These are phyloP conservation scores for Exobasidium rhododendri DNA, from an alignment of 1,284 basidiomycete species.

Conservation along the genomic window DNA sequence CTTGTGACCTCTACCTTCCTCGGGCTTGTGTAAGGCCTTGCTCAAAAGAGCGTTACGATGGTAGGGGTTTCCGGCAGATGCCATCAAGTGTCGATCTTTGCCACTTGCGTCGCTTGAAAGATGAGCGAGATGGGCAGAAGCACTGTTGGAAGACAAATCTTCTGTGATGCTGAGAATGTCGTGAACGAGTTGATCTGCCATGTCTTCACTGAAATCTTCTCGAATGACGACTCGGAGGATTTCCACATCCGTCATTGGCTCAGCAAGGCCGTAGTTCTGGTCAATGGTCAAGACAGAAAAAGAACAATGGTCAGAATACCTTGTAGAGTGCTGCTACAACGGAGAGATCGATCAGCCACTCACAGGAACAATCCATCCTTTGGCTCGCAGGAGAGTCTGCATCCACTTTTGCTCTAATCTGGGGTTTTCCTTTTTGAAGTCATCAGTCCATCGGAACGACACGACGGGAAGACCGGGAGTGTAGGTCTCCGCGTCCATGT, in stretches of 20 bases:
- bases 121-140: conserved; percentile 10
- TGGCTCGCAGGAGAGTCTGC: conserved; percentile 71
- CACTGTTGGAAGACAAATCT: conserved; percentile 26
- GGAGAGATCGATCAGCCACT: no score
- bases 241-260: conserved; percentile 37
- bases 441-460: conserved; percentile 78
- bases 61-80: not conserved
- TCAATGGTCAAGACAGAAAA: no score
- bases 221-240: conserved; percentile 52
- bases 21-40: conserved; percentile 17
- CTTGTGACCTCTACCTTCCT: conserved; percentile 26
- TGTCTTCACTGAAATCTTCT: conserved; percentile 43
- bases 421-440: conserved; percentile 46
- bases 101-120: not conserved
- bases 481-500: conserved; percentile 62
- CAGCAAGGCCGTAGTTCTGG: conserved; percentile 49
- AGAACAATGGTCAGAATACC: conserved; percentile 1
- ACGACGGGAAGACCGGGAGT: conserved; percentile 82
- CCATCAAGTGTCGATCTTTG: not conserved
- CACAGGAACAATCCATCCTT: conserved; percentile 68
- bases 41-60: not conserved
- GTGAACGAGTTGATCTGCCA: conserved; percentile 49
- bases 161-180: conserved; percentile 48
- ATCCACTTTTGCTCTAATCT: conserved; percentile 75
- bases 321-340: not conserved